Evolutionary conservation across 352 stramenopile genomes (phyloP).

Genomic region (Phytophthora ramorum): DNA sequence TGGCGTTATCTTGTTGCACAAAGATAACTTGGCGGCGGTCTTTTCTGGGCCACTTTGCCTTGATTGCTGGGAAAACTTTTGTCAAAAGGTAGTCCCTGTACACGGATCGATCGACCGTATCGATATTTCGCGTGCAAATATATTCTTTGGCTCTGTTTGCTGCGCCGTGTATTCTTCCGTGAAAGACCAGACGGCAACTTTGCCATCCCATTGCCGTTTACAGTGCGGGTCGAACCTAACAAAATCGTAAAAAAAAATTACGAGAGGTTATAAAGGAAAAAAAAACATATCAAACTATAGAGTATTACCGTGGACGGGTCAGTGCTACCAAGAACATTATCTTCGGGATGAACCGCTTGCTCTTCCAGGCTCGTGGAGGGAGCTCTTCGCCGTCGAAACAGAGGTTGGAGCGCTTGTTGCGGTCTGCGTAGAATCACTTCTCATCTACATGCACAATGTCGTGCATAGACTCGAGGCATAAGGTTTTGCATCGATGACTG

Average conservation of each 20-base stretch:
- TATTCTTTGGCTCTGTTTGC: not conserved
- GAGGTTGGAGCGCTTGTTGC: constrained; percentile 4
- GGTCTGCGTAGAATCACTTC: constrained; percentile 11
- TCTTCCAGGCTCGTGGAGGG: not conserved
- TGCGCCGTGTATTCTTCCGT: not conserved
- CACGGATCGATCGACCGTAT: not conserved
- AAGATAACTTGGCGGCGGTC: constrained; percentile 16
- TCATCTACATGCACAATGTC: constrained; percentile 16
- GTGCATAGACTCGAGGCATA: not conserved
- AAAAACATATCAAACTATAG: not conserved
- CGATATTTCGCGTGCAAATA: constrained; percentile 7
- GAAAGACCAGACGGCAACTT: constrained; percentile 2
- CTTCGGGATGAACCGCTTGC: not conserved
- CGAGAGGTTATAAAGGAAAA: not conserved
- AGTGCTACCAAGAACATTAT: constrained; percentile 1
- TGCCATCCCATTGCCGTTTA: constrained; percentile 5
- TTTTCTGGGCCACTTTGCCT: constrained; percentile 18
- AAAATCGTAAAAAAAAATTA: not conserved
- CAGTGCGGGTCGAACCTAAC: not conserved
- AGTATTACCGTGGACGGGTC: not conserved
- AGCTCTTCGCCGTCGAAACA: not conserved
- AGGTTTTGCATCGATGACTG: not conserved
- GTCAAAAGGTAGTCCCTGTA: not conserved
- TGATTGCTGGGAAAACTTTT: constrained; percentile 30
- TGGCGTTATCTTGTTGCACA: constrained; percentile 38